Conservation (phyloP, 1,284 basidiomycete species). For the Ganoderma leucocontextum region DNA sequence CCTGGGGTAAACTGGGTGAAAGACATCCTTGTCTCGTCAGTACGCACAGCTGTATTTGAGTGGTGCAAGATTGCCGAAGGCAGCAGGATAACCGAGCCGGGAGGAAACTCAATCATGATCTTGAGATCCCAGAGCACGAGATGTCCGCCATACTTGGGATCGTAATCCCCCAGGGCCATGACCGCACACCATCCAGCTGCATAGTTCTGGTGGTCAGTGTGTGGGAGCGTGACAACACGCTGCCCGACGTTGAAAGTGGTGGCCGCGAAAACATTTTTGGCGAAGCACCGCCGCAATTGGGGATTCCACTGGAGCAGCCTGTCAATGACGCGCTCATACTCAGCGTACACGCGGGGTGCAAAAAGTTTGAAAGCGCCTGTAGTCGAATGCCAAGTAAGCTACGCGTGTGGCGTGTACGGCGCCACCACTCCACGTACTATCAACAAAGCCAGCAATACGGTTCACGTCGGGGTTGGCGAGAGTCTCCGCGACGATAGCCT, state of each 20-base stretch:
- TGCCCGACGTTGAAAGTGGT: conserved; percentile 37
- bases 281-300: no score
- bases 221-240: conserved; percentile 14
- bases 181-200: conserved; percentile 38
- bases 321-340: no score
- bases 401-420: no score
- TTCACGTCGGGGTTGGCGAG: no score
- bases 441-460: no score
- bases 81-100: conserved; percentile 36
- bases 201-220: conserved; percentile 35
- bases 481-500: no score
- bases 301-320: no score
- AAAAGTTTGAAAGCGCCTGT: no score
- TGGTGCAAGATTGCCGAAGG: conserved; percentile 40
- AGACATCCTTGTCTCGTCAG: conserved; percentile 33
- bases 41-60: conserved; percentile 37
- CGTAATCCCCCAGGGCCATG: conserved; percentile 35
- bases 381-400: no score
- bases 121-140: conserved; percentile 37
- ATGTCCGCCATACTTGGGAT: conserved; percentile 37
- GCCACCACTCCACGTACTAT: no score
- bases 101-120: conserved; percentile 39
- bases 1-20: conserved; percentile 40
- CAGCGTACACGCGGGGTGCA: no score
- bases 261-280: no score